Evolutionary conservation across 176 grass and related monocot species (phyloP).

Genomic region (Phoenix dactylifera): DNA sequence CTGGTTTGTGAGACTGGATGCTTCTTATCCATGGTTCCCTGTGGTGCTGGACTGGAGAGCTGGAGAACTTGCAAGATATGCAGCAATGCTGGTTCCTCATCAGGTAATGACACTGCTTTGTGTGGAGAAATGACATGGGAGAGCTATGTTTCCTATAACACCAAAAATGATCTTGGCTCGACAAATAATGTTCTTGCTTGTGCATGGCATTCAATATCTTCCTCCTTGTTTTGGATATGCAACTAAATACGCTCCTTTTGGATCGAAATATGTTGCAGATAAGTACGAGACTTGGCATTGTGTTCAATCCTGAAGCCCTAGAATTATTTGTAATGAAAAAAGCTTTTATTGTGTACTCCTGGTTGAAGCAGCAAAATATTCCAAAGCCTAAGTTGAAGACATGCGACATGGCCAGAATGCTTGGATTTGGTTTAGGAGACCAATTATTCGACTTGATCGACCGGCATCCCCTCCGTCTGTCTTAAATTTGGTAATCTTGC

Average conservation of each 20-base stretch:
- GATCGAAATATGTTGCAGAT: slow-evolving; percentile 34
- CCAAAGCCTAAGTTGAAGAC: slow-evolving; percentile 75
- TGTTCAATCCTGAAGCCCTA: slow-evolving; percentile 83
- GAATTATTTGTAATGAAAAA: slow-evolving; percentile 86
- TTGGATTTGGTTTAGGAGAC: slow-evolving; percentile 71
- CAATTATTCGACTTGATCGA: slow-evolving; percentile 76
- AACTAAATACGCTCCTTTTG: background rate
- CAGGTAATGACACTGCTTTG: slow-evolving; percentile 39
- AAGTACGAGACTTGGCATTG: slow-evolving; percentile 59
- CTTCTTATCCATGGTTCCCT: slow-evolving; percentile 77
- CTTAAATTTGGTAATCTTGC: background rate
- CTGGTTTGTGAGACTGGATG: slow-evolving; percentile 88
- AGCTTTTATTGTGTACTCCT: slow-evolving; percentile 50
- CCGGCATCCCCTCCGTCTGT: slow-evolving; percentile 23
- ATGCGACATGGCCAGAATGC: slow-evolving; percentile 79
- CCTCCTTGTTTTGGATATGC: background rate
- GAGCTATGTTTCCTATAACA: no score
- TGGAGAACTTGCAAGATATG: slow-evolving; percentile 72
- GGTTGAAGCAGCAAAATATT: slow-evolving; percentile 63
- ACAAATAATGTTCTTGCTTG: background rate
- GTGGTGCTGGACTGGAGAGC: slow-evolving; percentile 95
- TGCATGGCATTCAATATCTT: slow-evolving; percentile 4
- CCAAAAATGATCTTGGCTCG: no score
- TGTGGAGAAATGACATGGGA: no score
- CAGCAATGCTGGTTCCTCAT: slow-evolving; percentile 88